A percentile compares a stretch with the other conserved stretches of the same genome.
These are phyloP conservation scores for Kodamaea fukazawae DNA, from an alignment of 805 yeast species.

Conservation along the genomic window DNA sequence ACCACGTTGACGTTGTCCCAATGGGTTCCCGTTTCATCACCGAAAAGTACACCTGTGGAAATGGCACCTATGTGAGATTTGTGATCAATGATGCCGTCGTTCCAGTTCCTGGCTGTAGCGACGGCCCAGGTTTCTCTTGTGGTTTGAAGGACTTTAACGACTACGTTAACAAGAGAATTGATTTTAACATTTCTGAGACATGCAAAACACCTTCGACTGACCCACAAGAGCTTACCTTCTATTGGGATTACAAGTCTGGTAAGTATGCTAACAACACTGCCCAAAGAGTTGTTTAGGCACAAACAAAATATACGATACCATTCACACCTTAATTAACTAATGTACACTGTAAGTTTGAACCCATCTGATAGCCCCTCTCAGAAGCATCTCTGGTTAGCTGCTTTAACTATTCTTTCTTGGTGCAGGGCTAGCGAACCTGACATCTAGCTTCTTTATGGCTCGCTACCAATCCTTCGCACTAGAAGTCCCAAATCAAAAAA, in stretches of 20 bases:
- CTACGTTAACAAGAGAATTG: constrained; percentile 29
- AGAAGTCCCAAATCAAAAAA: too few species aligned
- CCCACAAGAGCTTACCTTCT: constrained; percentile 20
- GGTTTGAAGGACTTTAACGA: constrained; percentile 34
- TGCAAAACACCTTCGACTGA: constrained; percentile 24
- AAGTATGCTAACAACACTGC: too few species aligned
- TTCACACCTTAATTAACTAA: too few species aligned
- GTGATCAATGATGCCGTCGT: constrained; percentile 40
- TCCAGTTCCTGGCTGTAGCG: constrained; percentile 33
- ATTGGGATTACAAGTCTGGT: constrained; percentile 20
- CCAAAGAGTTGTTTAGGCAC: too few species aligned
- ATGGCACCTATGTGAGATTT: constrained; percentile 35
- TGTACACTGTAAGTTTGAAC: too few species aligned
- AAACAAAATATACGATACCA: too few species aligned
- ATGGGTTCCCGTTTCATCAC: constrained; percentile 41
- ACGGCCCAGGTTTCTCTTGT: constrained; percentile 45
- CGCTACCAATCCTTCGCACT: too few species aligned
- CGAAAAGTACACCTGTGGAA: constrained; percentile 35
- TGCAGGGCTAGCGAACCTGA: too few species aligned
- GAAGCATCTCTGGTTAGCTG: too few species aligned
- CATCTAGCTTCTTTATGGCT: too few species aligned
- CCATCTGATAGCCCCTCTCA: too few species aligned
- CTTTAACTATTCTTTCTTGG: too few species aligned
- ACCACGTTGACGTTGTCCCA: constrained; percentile 37
- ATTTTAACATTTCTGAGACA: constrained; percentile 21